Evolutionary conservation across 495 filamentous ascomycete genomes (phyloP).

Genomic region (Aspergillus leporis): DNA sequence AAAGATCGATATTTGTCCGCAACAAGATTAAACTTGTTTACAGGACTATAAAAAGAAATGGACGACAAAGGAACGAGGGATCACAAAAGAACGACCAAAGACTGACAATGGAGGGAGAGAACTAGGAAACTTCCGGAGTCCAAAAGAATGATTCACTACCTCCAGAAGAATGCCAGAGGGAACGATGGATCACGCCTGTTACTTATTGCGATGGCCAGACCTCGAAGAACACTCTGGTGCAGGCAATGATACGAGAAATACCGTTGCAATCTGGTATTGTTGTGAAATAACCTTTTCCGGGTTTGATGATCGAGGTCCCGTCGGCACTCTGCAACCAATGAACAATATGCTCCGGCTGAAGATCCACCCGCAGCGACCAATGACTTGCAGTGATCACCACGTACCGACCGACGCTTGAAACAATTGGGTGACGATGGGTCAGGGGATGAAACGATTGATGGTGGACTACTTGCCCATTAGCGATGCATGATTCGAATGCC

Average conservation of each 20-base stretch:
- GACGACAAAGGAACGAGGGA: conserved; percentile 14
- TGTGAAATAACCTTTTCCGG: conserved; percentile 5
- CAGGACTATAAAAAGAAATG: conserved; percentile 13
- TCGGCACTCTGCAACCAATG: not conserved
- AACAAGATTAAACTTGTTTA: conserved; percentile 3
- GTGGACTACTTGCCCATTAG: conserved; percentile 15
- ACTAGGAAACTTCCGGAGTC: not conserved
- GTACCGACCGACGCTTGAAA: conserved; percentile 30
- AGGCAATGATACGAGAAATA: conserved; percentile 2
- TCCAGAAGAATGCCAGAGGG: not conserved
- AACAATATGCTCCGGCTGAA: not conserved
- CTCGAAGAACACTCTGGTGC: not conserved
- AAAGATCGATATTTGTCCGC: not conserved
- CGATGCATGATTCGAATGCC: not conserved
- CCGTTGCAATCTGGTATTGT: not conserved
- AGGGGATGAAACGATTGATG: conserved; percentile 34
- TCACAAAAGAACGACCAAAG: conserved; percentile 9
- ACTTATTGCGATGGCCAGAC: not conserved
- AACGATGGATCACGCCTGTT: not conserved
- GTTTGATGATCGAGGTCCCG: not conserved
- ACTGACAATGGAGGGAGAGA: conserved; percentile 8
- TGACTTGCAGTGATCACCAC: conserved; percentile 16
- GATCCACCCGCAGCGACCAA: conserved; percentile 24
- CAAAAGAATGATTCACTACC: not conserved
- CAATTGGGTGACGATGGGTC: conserved; percentile 16